Conservation (phyloP, 1,139 yeast species). For the Blastobotrys proliferans region DNA sequence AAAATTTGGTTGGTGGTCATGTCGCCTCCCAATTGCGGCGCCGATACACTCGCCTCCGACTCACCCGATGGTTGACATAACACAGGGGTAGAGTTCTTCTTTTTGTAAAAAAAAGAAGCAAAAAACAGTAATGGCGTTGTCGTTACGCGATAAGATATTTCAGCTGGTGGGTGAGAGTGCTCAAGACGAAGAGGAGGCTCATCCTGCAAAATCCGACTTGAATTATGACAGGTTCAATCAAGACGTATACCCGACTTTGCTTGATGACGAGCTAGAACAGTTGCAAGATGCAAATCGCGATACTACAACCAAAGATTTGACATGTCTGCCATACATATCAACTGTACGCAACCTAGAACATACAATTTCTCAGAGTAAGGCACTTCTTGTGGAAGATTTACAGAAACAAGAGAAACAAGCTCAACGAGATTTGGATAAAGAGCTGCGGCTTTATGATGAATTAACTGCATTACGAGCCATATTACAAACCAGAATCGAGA, state of each 20-base stretch:
- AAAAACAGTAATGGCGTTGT: background rate
- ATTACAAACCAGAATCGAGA: slow-evolving; percentile 7
- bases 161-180: background rate
- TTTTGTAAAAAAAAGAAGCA: background rate
- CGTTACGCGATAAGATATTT: background rate
- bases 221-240: slow-evolving; percentile 6
- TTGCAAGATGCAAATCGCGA: background rate
- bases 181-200: background rate
- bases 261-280: slow-evolving; percentile 10
- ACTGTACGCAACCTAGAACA: slow-evolving; percentile 17
- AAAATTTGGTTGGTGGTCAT: too few species aligned
- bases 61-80: too few species aligned
- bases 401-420: slow-evolving; percentile 13
- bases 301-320: slow-evolving; percentile 3
- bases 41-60: too few species aligned
- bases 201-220: slow-evolving; percentile 6
- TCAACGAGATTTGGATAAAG: slow-evolving; percentile 9
- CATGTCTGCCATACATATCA: slow-evolving; percentile 18
- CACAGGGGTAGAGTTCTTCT: background rate
- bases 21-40: too few species aligned
- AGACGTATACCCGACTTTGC: slow-evolving; percentile 2
- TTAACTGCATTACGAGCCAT: slow-evolving; percentile 6
- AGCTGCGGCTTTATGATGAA: slow-evolving; percentile 16
- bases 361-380: slow-evolving; percentile 12
- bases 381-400: slow-evolving; percentile 13